Evolutionary conservation across 768 basidiomycete genomes (phyloP).

Genomic region (Lactarius sanguifluus): DNA sequence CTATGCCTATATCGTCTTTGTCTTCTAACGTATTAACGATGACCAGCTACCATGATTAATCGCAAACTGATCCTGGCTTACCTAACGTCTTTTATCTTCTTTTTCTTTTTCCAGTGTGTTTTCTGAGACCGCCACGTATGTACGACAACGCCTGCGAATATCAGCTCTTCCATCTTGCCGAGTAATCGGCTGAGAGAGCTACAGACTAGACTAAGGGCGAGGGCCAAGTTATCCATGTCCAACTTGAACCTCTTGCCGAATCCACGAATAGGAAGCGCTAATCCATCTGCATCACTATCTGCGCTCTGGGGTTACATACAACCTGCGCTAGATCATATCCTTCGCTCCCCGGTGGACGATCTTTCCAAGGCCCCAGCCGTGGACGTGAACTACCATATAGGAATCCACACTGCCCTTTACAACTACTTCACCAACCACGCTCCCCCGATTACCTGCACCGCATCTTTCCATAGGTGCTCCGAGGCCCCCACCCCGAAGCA

Average conservation of each 20-base stretch:
- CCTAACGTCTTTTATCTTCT: conserved; percentile 6
- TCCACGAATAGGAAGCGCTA: conserved; percentile 46
- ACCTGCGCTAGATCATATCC: conserved; percentile 75
- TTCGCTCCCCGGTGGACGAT: conserved; percentile 64
- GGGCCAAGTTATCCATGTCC: conserved; percentile 9
- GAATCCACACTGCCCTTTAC: conserved; percentile 80
- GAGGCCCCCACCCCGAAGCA: not conserved
- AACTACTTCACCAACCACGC: conserved; percentile 58
- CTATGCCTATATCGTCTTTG: conserved; percentile 1
- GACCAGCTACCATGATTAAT: not conserved
- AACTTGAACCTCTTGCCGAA: conserved; percentile 22
- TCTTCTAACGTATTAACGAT: not conserved
- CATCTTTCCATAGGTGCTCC: conserved; percentile 4
- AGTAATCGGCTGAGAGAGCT: conserved; percentile 6
- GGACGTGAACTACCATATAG: conserved; percentile 70
- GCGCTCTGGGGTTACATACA: conserved; percentile 74
- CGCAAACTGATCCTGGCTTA: not conserved
- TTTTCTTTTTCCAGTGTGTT: not conserved
- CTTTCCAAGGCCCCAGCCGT: conserved; percentile 64
- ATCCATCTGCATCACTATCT: conserved; percentile 70
- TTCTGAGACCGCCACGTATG: conserved; percentile 11
- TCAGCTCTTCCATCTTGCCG: conserved; percentile 3
- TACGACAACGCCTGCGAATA: conserved; percentile 14
- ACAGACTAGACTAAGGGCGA: not conserved
- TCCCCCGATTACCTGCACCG: conserved; percentile 20